Evolutionary conservation across 768 basidiomycete species (phyloP).

Genomic region (Mycena olivaceomarginata): DNA sequence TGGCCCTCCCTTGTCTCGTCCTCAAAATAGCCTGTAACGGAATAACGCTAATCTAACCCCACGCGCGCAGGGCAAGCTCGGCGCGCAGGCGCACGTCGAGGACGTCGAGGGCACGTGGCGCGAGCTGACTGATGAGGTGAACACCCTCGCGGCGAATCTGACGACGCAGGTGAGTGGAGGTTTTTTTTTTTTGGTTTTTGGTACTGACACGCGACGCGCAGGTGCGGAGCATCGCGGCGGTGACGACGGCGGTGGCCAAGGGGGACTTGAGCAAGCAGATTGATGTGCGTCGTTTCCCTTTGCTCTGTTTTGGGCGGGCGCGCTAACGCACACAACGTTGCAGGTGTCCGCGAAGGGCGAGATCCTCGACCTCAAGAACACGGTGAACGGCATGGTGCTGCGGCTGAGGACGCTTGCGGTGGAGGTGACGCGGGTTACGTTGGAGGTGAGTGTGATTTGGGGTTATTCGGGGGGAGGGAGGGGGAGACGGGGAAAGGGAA

Average conservation of each 20-base stretch:
- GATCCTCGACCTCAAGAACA: conserved; percentile 93
- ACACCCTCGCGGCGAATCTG: conserved; percentile 79
- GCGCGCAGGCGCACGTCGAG: conserved; percentile 83
- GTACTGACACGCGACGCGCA: conserved; percentile 57
- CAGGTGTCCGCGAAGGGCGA: conserved; percentile 95
- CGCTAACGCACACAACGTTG: conserved; percentile 51
- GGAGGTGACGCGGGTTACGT: conserved; percentile 89
- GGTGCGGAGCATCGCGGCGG: conserved; percentile 87
- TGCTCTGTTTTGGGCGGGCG: neutral
- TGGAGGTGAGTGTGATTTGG: conserved; percentile 75
- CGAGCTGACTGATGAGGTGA: conserved; percentile 77
- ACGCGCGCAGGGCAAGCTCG: conserved; percentile 65
- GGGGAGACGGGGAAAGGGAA: too few species aligned
- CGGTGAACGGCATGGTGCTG: conserved; percentile 97
- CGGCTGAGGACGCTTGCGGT: conserved; percentile 89
- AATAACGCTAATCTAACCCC: too few species aligned
- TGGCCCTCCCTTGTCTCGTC: too few species aligned
- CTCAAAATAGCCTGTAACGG: too few species aligned
- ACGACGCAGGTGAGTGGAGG: conserved; percentile 57
- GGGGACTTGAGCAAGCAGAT: conserved; percentile 86
- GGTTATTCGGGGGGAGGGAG: neutral
- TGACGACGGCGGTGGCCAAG: conserved; percentile 83
- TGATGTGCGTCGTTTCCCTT: conserved; percentile 53
- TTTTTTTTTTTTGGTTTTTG: neutral
- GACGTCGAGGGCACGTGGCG: conserved; percentile 85